Base-by-base conservation (phyloP, 495 filamentous ascomycete genomes). In the Lichenothelia convexa region DNA sequence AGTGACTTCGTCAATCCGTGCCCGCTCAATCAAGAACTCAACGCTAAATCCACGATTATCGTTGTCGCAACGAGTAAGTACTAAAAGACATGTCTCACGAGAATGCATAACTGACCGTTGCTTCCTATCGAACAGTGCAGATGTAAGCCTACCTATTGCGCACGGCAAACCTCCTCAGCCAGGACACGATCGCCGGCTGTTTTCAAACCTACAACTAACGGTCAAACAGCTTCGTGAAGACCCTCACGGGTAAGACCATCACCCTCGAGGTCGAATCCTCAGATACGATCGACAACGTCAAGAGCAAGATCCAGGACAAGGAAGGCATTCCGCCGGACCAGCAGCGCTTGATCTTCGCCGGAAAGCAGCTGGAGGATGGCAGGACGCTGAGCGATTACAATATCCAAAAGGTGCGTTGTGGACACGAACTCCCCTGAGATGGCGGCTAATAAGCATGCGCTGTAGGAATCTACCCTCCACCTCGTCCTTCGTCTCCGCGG, bases 351-450 rank as follows among this genome's bases (percentile, higher is more conserved):
- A 97, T 97, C 73, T 97, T 97, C 62, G 89, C 89, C 49, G 89
- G 89, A 61, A 97, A 97, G 75, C 89, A 97, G 69, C 78, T 97
- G 45, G 89, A 97, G 76, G 89, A 97, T 70, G 89, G 89, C 64
- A 80, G 89, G 54, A 97, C 89, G 44, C 73, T 97, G 48, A 85
- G 77, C 56, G 89, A 97, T 66, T 97, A 97, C 77, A 97, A 97
- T 71, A 97, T 97, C 67, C 89, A 97, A 72, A 97, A 97, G 79
- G 83, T 87, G 66, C 57, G 73, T 53, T 36, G 7, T 32, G 9
- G 6, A 12, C 16, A 17, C 6, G 6, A 32, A 9, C 30, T 23
- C 17, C 27, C 15, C 30, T 30, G 23, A 18, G 36, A 19, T 18
- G 23, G 20, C 3, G 31, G 18, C 5, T 15, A 21, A 4, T 13